Percentiles rank a stretch among this genome's conserved stretches.
These are phyloP conservation scores for Amanita rubescens DNA, from an alignment of 768 basidiomycete species.

Conservation along the genomic window DNA sequence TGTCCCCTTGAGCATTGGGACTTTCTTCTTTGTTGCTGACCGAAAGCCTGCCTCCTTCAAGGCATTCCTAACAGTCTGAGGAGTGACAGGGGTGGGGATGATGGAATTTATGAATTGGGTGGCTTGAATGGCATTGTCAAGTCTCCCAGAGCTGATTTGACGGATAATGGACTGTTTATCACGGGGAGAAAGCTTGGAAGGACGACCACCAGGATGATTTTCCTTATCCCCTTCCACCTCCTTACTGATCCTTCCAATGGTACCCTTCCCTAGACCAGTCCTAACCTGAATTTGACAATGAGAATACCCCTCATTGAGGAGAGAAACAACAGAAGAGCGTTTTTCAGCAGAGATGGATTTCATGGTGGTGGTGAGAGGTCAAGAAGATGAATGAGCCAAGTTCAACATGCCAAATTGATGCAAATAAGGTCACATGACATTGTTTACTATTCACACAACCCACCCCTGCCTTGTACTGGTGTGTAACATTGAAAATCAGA, in stretches of 20 bases:
- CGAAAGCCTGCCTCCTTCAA: slow-evolving; percentile 11
- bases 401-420: neutral
- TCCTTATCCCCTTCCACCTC: neutral
- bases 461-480: neutral
- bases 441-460: neutral
- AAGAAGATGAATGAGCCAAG: too few species aligned
- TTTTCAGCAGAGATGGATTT: too few species aligned
- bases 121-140: slow-evolving; percentile 16
- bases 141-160: too few species aligned
- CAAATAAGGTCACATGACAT: slow-evolving; percentile 1
- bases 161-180: slow-evolving; percentile 15
- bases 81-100: slow-evolving; percentile 12
- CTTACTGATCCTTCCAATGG: neutral
- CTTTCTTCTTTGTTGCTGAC: slow-evolving; percentile 16
- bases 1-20: too few species aligned
- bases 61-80: too few species aligned
- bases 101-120: slow-evolving; percentile 12
- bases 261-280: neutral
- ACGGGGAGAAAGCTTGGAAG: slow-evolving; percentile 3
- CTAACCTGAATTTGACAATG: neutral
- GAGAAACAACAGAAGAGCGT: too few species aligned
- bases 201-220: too few species aligned
- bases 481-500: too few species aligned
- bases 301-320: too few species aligned
- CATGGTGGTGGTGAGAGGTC: slow-evolving; percentile 3